A percentile compares a stretch with the other conserved stretches of the same genome.
Evolutionary conservation across 768 basidiomycete species (phyloP).

Genomic region (Dioszegia aurantiaca): DNA sequence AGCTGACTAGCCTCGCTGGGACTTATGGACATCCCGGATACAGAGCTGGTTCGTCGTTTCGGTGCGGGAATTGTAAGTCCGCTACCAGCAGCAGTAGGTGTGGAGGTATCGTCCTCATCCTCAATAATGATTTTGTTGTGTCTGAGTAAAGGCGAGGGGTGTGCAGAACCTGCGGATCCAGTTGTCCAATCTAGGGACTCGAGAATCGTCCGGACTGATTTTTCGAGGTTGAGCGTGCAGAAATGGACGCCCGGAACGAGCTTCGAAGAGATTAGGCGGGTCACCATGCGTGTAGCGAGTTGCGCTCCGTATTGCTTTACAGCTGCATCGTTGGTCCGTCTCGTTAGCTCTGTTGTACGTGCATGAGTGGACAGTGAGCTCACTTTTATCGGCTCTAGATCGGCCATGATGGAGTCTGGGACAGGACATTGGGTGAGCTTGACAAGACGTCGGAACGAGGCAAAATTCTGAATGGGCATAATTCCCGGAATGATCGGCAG

Average conservation of each 20-base stretch:
- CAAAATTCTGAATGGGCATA: slow-evolving; percentile 97
- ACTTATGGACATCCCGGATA: slow-evolving; percentile 55
- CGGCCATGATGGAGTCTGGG: slow-evolving; percentile 64
- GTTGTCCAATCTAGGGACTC: slow-evolving; percentile 69
- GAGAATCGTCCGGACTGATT: slow-evolving; percentile 81
- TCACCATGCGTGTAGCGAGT: slow-evolving; percentile 77
- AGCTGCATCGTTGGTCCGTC: slow-evolving; percentile 85
- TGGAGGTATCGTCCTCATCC: slow-evolving; percentile 34
- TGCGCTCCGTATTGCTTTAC: slow-evolving; percentile 93
- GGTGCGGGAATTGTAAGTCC: slow-evolving; percentile 4
- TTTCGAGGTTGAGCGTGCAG: slow-evolving; percentile 95
- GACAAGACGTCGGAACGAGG: slow-evolving; percentile 84
- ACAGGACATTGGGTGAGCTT: slow-evolving; percentile 81
- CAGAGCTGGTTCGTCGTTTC: slow-evolving; percentile 1
- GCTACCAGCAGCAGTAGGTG: background rate
- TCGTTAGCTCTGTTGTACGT: background rate
- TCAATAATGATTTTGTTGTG: slow-evolving; percentile 46
- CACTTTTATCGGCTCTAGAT: slow-evolving; percentile 74
- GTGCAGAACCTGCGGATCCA: background rate
- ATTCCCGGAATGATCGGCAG: slow-evolving; percentile 92
- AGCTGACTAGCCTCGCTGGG: slow-evolving; percentile 49
- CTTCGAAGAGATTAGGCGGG: slow-evolving; percentile 56
- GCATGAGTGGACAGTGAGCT: slow-evolving; percentile 27
- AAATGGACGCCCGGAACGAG: slow-evolving; percentile 70
- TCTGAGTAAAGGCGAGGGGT: slow-evolving; percentile 49